These are phyloP conservation scores for Urochloa ruziziensis DNA, from an alignment of 176 grass and related monocot genomes.

Conservation along the genomic window DNA sequence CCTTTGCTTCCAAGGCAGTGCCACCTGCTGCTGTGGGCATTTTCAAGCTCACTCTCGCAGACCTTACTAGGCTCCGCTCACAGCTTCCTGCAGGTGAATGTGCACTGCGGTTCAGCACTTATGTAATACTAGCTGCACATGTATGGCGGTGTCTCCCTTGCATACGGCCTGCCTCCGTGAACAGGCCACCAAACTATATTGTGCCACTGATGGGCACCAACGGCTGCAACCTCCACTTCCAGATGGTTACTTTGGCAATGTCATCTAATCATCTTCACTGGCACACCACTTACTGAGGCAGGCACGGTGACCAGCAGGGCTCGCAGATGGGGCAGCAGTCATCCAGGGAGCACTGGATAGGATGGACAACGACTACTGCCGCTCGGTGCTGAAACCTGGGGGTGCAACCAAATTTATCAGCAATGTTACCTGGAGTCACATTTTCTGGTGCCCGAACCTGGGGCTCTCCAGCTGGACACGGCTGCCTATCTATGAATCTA, in stretches of 20 bases:
- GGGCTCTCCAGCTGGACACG: conserved; percentile 79
- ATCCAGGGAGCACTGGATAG: conserved; percentile 61
- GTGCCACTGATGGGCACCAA: conserved; percentile 66
- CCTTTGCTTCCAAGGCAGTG: conserved; percentile 2
- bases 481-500: conserved; percentile 73
- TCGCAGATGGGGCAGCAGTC: conserved; percentile 33
- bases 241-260: conserved; percentile 78
- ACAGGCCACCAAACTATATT: conserved; percentile 68
- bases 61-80: conserved; percentile 39
- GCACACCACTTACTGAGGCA: conserved; percentile 53
- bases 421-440: conserved; percentile 62
- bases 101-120: conserved; percentile 37
- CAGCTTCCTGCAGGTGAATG: conserved; percentile 26
- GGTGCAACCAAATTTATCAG: conserved; percentile 53
- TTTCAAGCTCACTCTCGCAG: conserved; percentile 57
- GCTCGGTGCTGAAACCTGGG: conserved; percentile 66
- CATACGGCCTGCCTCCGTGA: conserved; percentile 51
- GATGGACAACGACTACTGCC: conserved; percentile 63
- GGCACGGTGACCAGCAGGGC: conserved; percentile 36
- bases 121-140: conserved; percentile 55
- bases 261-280: conserved; percentile 82
- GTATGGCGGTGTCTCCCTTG: conserved; percentile 75
- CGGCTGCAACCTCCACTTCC: conserved; percentile 56
- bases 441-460: conserved; percentile 74
- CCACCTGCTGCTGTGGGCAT: conserved; percentile 48